Base-by-base conservation (phyloP, 257 asterid species). In the Capsicum pubescens region DNA sequence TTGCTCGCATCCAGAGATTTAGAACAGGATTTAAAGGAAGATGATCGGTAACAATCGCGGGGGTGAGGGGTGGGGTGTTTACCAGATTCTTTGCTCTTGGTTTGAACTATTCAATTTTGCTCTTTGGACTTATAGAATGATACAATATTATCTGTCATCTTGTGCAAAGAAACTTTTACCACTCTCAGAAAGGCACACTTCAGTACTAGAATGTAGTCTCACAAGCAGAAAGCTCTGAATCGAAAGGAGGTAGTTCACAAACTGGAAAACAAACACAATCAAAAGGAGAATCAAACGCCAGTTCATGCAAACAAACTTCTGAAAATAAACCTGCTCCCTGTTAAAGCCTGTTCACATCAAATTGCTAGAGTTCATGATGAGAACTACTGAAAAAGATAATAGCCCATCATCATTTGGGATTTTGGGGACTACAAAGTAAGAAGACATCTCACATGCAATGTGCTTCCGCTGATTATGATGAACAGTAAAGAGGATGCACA, bases 1-100 rank as follows among this genome's bases (percentile, higher is more conserved):
- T 92, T 71, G 91, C 93, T 14, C 96, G 98, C 80, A 87, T 95
- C 48, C 87, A 85, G 72, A 92, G 99, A 89, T 97, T 93, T 80
- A 92, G 95, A 32, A 91, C 93, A 6, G 99, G 98, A 56, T 92
- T 89, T 83, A 87, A 88, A 86, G 85, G 89, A 52, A 79, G 82
- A 81, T 90, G 69, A 82, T 3, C 79, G 4, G 32, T 77, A 6
- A 77, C 64, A 9, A 14, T 8, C 52, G 63, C 81, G 15, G 0
- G 16, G 55, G 32, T 26, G 32, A 26, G 32, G 32, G 3, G 55
- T 8, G 26, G 26, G 64, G 26, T 5, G 67, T 44, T 44, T 26
- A 26, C 7, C 48, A 44, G 48, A 44, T 44, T 44, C 48, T 44
- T 9, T 54, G 14, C 50, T 77, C 50, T 77, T 13, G 81, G 48